phyloP scores from a whole-genome alignment of 495 filamentous ascomycete species.

The Bryoglossum gracile region DNA sequence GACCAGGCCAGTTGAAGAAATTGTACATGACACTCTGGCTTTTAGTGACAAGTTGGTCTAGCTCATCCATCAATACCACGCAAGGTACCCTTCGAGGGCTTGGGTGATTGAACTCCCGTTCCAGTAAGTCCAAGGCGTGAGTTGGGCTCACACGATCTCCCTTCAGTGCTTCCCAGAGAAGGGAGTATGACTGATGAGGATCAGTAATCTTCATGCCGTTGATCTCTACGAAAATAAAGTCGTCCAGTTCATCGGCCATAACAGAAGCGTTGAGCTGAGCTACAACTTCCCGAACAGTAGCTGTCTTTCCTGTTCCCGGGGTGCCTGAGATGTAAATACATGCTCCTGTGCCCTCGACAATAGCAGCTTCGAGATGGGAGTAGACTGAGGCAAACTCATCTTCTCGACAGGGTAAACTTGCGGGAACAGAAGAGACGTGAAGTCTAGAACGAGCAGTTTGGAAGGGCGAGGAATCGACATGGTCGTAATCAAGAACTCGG shows the following conservation, averaged over 20 bases:
- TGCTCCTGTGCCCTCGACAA: constrained; percentile 83
- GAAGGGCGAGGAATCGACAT: constrained; percentile 79
- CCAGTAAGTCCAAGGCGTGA: constrained; percentile 84
- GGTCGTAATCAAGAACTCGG: constrained; percentile 68
- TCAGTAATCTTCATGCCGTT: constrained; percentile 99
- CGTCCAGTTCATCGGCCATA: constrained; percentile 84
- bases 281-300: constrained; percentile 93
- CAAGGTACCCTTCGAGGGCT: constrained; percentile 87
- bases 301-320: constrained; percentile 97
- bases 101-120: constrained; percentile 85
- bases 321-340: constrained; percentile 99
- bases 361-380: constrained; percentile 86
- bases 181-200: constrained; percentile 89
- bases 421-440: constrained; percentile 88
- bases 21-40: constrained; percentile 99
- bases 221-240: constrained; percentile 99
- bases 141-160: constrained; percentile 87
- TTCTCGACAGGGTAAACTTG: constrained; percentile 84
- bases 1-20: constrained; percentile 99
- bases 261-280: constrained; percentile 81
- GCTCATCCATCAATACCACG: constrained; percentile 97
- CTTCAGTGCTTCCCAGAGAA: constrained; percentile 94
- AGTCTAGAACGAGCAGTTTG: constrained; percentile 82
- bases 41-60: constrained; percentile 95
- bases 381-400: constrained; percentile 89